A percentile compares a stretch with the other conserved stretches of the same genome.
phyloP scores from a whole-genome alignment of 2,329 filamentous ascomycete genomes.

The Arthroderma sp. region DNA sequence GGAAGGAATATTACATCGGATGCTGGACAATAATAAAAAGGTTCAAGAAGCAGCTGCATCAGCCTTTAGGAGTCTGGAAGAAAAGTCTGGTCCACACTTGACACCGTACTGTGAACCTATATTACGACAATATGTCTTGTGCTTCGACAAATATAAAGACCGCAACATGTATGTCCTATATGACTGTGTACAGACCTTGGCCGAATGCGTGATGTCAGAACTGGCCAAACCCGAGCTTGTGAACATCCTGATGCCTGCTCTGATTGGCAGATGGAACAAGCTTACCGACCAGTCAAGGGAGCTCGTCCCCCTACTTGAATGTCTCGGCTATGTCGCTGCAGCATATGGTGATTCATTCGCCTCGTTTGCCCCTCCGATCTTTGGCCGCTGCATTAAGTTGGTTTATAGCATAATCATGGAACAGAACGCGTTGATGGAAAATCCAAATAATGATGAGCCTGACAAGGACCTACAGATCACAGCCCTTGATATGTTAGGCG shows the following conservation, averaged over 20 bases:
- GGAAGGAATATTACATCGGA: slow-evolving; percentile 85
- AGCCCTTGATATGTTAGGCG: slow-evolving; percentile 81
- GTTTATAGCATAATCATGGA: slow-evolving; percentile 86
- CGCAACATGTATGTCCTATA: slow-evolving; percentile 98
- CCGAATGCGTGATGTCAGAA: slow-evolving; percentile 73
- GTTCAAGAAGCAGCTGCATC: slow-evolving; percentile 94
- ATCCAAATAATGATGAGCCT: slow-evolving; percentile 58
- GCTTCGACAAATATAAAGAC: slow-evolving; percentile 93
- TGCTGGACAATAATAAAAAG: slow-evolving; percentile 95
- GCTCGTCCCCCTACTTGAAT: slow-evolving; percentile 90
- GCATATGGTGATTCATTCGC: slow-evolving; percentile 72
- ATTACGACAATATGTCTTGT: slow-evolving; percentile 78
- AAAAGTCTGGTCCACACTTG: slow-evolving; percentile 71
- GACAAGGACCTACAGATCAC: slow-evolving; percentile 97
- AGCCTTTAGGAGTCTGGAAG: slow-evolving; percentile 89
- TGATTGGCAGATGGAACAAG: slow-evolving; percentile 77
- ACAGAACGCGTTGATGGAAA: slow-evolving; percentile 54
- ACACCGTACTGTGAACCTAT: slow-evolving; percentile 82
- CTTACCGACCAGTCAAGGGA: slow-evolving; percentile 82
- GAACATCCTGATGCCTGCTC: slow-evolving; percentile 76
- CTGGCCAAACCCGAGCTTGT: slow-evolving; percentile 73
- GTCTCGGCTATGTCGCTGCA: slow-evolving; percentile 82
- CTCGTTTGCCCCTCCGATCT: slow-evolving; percentile 75
- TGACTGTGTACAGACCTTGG: slow-evolving; percentile 93
- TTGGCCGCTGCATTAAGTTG: slow-evolving; percentile 74